Conservation (phyloP, 495 filamentous ascomycete genomes). For the Haplographium delicatum region DNA sequence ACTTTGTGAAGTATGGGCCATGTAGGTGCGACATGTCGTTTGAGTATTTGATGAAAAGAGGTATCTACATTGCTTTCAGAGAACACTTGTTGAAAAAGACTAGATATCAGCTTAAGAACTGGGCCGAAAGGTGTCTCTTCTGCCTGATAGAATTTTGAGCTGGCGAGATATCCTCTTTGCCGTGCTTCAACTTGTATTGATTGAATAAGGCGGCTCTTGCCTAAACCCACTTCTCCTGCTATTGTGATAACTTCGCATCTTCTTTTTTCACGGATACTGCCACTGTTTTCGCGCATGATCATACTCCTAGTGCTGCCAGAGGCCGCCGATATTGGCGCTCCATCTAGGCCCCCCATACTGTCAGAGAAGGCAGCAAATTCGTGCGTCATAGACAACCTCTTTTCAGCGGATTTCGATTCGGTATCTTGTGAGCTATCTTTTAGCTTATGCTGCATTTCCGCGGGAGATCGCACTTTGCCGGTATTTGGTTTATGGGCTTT, state of each 20-base stretch:
- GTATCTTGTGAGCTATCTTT: not conserved
- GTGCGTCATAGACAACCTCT: not conserved
- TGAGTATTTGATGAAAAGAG: conserved; percentile 69
- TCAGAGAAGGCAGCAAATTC: conserved; percentile 15
- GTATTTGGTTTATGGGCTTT: not conserved
- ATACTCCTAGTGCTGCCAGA: conserved; percentile 14
- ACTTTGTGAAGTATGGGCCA: conserved; percentile 74
- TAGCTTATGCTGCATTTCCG: conserved; percentile 3
- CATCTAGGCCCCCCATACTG: conserved; percentile 15
- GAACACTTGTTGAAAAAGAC: conserved; percentile 82
- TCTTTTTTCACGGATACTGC: conserved; percentile 58
- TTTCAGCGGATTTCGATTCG: conserved; percentile 11
- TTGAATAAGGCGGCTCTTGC: conserved; percentile 78
- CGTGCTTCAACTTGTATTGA: conserved; percentile 70
- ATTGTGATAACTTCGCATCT: conserved; percentile 75
- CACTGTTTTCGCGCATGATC: conserved; percentile 9
- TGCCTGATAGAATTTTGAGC: conserved; percentile 74
- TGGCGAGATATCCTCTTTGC: conserved; percentile 64
- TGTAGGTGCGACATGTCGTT: conserved; percentile 63
- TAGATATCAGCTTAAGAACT: conserved; percentile 69
- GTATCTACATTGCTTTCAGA: conserved; percentile 81
- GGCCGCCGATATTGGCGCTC: not conserved
- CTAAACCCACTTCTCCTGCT: conserved; percentile 67
- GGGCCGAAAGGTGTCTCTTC: conserved; percentile 77
- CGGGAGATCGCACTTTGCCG: not conserved